Conservation (phyloP, 768 basidiomycete species). For the Leccinum barrowsii region DNA sequence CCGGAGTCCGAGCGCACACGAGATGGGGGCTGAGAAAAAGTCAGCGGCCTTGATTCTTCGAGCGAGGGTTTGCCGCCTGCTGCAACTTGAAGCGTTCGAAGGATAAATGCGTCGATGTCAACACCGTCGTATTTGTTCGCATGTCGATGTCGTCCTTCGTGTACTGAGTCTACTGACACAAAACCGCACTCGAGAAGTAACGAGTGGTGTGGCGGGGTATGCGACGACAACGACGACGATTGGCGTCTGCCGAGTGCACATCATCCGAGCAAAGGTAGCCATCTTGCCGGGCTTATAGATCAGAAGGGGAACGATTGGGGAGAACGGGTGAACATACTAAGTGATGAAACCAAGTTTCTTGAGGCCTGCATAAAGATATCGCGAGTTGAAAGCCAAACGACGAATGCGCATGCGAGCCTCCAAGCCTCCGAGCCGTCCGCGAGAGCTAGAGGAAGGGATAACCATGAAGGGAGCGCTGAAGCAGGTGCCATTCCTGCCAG, state of each 20-base stretch:
- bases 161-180: too few species aligned
- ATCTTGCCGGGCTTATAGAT: conserved; percentile 94
- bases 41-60: conserved; percentile 49
- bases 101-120: conserved; percentile 69
- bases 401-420: conserved; percentile 82
- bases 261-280: conserved; percentile 85
- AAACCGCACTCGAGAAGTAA: too few species aligned
- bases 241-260: conserved; percentile 71
- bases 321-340: conserved; percentile 77
- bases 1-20: too few species aligned
- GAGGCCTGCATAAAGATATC: conserved; percentile 85
- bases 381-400: conserved; percentile 91
- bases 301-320: conserved; percentile 90
- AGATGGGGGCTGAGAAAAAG: too few species aligned
- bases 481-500: conserved; percentile 65
- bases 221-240: conserved; percentile 62
- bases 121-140: conserved; percentile 24
- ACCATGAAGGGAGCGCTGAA: conserved; percentile 69
- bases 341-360: conserved; percentile 95
- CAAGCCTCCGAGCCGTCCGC: conserved; percentile 55
- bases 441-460: conserved; percentile 67
- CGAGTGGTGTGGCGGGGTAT: too few species aligned
- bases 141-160: not conserved
- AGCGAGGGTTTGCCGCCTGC: conserved; percentile 49
- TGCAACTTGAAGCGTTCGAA: conserved; percentile 51